Evolutionary conservation across 2,329 filamentous ascomycete genomes (phyloP).

Genomic region (Cercospora sp.): DNA sequence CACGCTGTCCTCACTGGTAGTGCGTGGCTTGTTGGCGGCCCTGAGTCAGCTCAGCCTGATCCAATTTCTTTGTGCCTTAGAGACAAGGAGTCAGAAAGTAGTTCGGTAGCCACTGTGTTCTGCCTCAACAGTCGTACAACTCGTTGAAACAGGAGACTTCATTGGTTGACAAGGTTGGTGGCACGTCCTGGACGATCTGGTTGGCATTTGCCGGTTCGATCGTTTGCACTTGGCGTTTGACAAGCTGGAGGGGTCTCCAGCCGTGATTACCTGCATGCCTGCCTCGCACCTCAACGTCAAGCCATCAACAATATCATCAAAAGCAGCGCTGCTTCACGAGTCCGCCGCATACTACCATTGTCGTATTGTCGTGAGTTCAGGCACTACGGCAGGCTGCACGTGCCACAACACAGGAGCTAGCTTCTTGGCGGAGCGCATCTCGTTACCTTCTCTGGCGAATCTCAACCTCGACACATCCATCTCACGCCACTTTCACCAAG

Average conservation of each 20-base stretch:
- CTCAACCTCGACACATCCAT: conserved; percentile 3
- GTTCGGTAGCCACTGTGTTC: neutral
- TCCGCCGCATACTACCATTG: neutral
- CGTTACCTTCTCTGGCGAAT: conserved; percentile 2
- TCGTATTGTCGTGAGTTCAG: neutral
- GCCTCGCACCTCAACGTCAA: neutral
- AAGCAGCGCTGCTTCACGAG: neutral
- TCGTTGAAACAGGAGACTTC: conserved; percentile 10
- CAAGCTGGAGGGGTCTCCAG: conserved; percentile 6
- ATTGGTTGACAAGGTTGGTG: conserved; percentile 19
- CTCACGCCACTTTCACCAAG: neutral
- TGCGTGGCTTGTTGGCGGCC: neutral
- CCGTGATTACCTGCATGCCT: conserved; percentile 1
- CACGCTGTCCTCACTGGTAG: neutral
- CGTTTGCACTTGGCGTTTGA: conserved; percentile 16
- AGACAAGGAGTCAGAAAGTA: conserved; percentile 45
- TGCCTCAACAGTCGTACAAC: neutral
- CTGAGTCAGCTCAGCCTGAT: neutral
- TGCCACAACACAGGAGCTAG: conserved; percentile 12
- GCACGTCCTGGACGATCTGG: conserved; percentile 16
- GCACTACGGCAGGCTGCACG: conserved; percentile 6
- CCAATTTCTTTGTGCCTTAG: conserved; percentile 55
- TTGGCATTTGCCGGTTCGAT: conserved; percentile 14
- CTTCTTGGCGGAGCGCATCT: conserved; percentile 2
- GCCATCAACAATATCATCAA: neutral